Base-by-base conservation (phyloP, 176 grass and related monocot genomes). In the Zea luxurians region DNA sequence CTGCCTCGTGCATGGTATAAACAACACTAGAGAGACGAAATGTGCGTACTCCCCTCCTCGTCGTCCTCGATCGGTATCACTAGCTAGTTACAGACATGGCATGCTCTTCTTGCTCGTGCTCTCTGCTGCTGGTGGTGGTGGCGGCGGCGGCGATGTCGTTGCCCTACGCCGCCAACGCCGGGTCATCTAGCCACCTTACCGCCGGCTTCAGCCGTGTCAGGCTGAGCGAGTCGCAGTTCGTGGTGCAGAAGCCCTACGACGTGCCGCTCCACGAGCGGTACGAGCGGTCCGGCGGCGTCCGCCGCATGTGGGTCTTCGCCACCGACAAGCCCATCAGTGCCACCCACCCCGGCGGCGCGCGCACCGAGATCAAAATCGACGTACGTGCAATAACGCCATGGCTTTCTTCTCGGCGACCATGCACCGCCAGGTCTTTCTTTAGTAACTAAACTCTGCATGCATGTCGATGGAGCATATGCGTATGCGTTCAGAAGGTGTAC, bases 281-380 rank as follows among this genome's bases (percentile, higher is more conserved):
- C n/a, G n/a, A n/a, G n/a, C 54, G 45, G 37, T 42, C 11, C 75
- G 64, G 18, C 65, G 79, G 88, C 20, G 63, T 90, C 1, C 74
- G 79, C n/a, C 72, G 68, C 54, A 66, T 83, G 52, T 90, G 88
- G 88, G 88, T 90, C 68, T 83, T 66, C 80, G 73, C 71, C 58
- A 61, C 50, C 68, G 88, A 90, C 83, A 86, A 90, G 78, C 78
- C 88, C 42, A 46, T 47, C 15, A 53, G 53, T 27, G 0, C 66
- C 10, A 34, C 3, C 6, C 47, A 78, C 71, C 57, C 50, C 34
- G 42, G 80, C 68, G 70, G 10, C 21, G 52, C 89, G 0, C 77
- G 82, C 36, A 85, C 89, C 5, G 82, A 91, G 47, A 85, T 88
- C 71, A 37, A 53, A 68, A 35, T 73, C 34, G 5, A 74, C 12